phyloP scores from a whole-genome alignment of 371 early-diverging fungal species.

The Mucor indicus region DNA sequence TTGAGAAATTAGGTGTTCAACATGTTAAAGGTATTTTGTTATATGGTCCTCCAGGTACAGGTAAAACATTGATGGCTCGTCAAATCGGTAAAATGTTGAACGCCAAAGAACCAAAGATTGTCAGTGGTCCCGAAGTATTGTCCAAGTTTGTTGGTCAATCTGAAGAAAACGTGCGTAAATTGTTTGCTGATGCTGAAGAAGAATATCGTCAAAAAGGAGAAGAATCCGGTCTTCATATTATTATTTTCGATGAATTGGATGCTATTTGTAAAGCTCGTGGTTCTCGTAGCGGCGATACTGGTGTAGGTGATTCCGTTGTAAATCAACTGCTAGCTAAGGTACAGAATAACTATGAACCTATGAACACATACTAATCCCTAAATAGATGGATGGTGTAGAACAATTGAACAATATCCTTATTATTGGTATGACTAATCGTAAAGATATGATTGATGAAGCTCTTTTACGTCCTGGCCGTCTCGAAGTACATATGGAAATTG shows the following conservation, averaged over 20 bases:
- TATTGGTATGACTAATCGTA: constrained; percentile 99
- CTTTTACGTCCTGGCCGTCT: constrained; percentile 96
- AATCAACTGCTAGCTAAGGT: constrained; percentile 98
- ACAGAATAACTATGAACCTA: constrained; percentile 12
- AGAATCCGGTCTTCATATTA: constrained; percentile 94
- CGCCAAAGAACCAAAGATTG: constrained; percentile 95
- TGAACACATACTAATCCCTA: not conserved
- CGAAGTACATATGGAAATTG: constrained; percentile 97
- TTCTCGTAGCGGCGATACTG: constrained; percentile 88
- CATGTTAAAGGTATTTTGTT: constrained; percentile 89
- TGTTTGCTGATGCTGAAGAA: constrained; percentile 97
- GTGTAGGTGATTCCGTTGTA: constrained; percentile 98
- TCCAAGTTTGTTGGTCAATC: constrained; percentile 99
- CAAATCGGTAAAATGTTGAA: constrained; percentile 99
- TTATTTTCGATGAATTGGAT: constrained; percentile 99
- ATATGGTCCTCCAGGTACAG: constrained; percentile 98
- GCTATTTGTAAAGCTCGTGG: constrained; percentile 99
- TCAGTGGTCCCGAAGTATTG: constrained; percentile 98
- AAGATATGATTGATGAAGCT: constrained; percentile 98
- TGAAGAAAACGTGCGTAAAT: constrained; percentile 98
- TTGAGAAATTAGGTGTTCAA: constrained; percentile 96
- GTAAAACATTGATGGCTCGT: constrained; percentile 99
- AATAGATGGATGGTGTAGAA: constrained; percentile 98
- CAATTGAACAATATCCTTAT: constrained; percentile 95
- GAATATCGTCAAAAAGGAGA: constrained; percentile 97